Evolutionary conservation across 306 rosid genomes (phyloP).

Genomic region (Cyamopsis tetragonoloba): DNA sequence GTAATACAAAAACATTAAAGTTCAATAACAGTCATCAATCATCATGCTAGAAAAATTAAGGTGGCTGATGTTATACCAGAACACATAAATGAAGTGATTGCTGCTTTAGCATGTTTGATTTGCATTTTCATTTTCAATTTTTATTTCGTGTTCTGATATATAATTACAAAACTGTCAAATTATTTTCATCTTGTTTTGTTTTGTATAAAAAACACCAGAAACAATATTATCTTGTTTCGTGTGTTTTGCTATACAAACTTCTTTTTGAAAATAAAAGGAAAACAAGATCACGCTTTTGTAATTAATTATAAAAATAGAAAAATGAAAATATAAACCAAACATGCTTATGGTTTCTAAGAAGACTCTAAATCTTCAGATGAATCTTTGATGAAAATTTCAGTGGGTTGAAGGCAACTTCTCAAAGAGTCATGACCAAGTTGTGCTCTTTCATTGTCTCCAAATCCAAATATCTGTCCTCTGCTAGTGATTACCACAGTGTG

Average conservation of each 20-base stretch:
- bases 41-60: not conserved
- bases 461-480: constrained; percentile 71
- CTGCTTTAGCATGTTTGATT: too few species aligned
- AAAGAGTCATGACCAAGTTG: constrained; percentile 84
- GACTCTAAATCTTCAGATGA: constrained; percentile 36
- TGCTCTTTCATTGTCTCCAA: constrained; percentile 91
- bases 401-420: constrained; percentile 76
- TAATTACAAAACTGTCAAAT: too few species aligned
- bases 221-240: too few species aligned
- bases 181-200: too few species aligned
- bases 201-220: too few species aligned
- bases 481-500: constrained; percentile 73
- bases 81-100: not conserved
- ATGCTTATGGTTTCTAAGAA: constrained; percentile 20
- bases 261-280: too few species aligned
- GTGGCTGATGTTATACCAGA: not conserved
- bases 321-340: too few species aligned
- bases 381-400: constrained; percentile 53
- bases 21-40: not conserved
- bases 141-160: too few species aligned
- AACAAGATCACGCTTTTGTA: too few species aligned
- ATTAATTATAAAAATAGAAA: too few species aligned
- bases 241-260: too few species aligned
- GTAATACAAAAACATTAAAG: constrained; percentile 7
- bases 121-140: too few species aligned